A percentile compares a stretch with the other conserved stretches of the same genome.
Evolutionary conservation across 2,329 filamentous ascomycete genomes (phyloP).

Genomic region (Microcyclospora tardicrescens): DNA sequence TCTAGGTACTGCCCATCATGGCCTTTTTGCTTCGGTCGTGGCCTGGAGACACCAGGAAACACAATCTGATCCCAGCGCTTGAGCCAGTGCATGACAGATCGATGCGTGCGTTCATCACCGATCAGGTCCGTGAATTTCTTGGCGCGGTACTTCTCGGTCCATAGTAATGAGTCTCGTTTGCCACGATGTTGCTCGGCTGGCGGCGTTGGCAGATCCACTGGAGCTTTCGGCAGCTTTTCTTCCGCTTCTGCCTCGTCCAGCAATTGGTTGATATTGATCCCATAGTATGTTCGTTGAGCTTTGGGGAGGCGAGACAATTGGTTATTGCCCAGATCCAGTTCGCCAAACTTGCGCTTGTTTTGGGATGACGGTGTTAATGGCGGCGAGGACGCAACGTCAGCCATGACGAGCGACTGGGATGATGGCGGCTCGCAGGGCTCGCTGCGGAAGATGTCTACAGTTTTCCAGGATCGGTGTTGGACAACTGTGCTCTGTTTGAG

Average conservation of each 20-base stretch:
- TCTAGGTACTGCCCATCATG: constrained; percentile 32
- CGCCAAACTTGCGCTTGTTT: constrained; percentile 19
- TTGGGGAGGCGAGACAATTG: constrained; percentile 37
- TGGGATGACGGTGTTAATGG: constrained; percentile 36
- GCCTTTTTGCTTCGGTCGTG: constrained; percentile 38
- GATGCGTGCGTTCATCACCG: constrained; percentile 87
- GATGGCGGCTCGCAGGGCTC: constrained; percentile 25
- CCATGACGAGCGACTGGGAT: constrained; percentile 47
- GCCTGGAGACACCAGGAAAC: constrained; percentile 61
- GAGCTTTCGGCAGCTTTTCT: constrained; percentile 26
- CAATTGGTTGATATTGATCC: constrained; percentile 77
- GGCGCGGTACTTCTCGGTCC: constrained; percentile 96
- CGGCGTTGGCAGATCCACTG: constrained; percentile 19
- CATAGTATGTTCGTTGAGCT: constrained; percentile 71
- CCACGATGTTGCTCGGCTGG: constrained; percentile 26
- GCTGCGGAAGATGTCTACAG: constrained; percentile 36
- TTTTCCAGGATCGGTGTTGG: constrained; percentile 37
- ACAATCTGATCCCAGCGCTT: constrained; percentile 90
- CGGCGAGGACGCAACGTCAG: constrained; percentile 42
- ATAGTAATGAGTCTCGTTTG: constrained; percentile 48
- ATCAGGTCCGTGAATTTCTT: constrained; percentile 84
- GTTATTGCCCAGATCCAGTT: constrained; percentile 18
- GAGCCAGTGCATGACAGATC: constrained; percentile 80
- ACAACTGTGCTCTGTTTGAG: constrained; percentile 28
- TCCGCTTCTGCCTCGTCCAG: constrained; percentile 59